Evolutionary conservation across 805 yeast species (phyloP).

Genomic region (Saccharomycopsis sp.): DNA sequence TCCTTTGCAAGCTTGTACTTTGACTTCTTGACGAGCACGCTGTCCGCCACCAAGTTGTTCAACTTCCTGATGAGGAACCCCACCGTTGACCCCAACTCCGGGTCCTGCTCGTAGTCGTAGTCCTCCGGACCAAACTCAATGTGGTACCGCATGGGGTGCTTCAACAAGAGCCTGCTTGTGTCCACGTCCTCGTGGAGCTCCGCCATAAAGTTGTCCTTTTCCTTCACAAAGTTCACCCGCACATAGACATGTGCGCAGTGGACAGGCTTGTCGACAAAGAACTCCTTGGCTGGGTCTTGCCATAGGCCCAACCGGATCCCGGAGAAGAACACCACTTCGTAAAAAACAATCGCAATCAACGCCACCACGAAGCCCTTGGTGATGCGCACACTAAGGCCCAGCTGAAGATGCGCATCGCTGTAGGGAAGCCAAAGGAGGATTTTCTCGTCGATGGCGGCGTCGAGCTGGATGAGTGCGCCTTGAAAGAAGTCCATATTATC

Average conservation of each 20-base stretch:
- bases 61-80: slow-evolving; percentile 50
- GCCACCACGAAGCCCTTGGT: slow-evolving; percentile 23
- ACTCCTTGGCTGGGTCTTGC: slow-evolving; percentile 48
- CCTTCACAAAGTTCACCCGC: slow-evolving; percentile 35
- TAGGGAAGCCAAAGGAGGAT: slow-evolving; percentile 18
- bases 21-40: slow-evolving; percentile 27
- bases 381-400: slow-evolving; percentile 13
- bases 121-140: slow-evolving; percentile 80
- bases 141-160: slow-evolving; percentile 45
- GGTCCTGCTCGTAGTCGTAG: slow-evolving; percentile 47
- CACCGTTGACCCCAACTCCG: slow-evolving; percentile 63
- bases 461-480: no score
- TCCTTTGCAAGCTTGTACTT: slow-evolving; percentile 15
- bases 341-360: slow-evolving; percentile 23
- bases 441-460: no score
- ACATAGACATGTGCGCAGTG: slow-evolving; percentile 71
- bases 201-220: neutral
- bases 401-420: slow-evolving; percentile 17
- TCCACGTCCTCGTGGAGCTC: neutral
- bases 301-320: slow-evolving; percentile 36
- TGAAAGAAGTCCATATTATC: no score
- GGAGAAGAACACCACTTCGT: slow-evolving; percentile 35
- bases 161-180: slow-evolving; percentile 21
- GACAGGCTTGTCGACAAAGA: slow-evolving; percentile 62
- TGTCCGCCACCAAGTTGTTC: slow-evolving; percentile 44